Evolutionary conservation across 768 basidiomycete species (phyloP), one percentile per base, ranked within the genome.

Genomic region (Dentipellis sp.): DNA sequence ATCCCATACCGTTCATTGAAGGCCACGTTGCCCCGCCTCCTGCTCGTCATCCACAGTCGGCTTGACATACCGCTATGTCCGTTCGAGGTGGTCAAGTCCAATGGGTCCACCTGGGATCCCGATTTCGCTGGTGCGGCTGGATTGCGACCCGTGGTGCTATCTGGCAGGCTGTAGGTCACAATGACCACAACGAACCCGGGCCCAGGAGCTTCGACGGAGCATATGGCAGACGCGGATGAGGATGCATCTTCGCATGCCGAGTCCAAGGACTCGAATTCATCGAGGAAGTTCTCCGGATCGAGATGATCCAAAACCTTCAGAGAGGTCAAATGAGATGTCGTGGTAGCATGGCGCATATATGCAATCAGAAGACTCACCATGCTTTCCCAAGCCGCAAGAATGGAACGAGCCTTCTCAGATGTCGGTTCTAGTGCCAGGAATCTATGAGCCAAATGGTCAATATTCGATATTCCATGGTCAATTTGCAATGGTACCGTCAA

Each of bases 101-200:
- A 29, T 29, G 29, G 29, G 29, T 82, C 75, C n/a, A 87, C 68
- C 76, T 1, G 82, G 82, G 58, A 80, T 81, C 21, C 64, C 65
- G n/a, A 67, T 69, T 61, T 78, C 78, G 4, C 84, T 84, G n/a
- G 71, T 66, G 14, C 75, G 78, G 0, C 81, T 82, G 11, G 78
- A 82, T 10, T 78, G 57, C 23, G 66, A 66, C 29, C 66, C 19
- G 64, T 66, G 7, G 69, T 64, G 50, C 74, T 74, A 0, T 67
- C 54, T 36, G 74, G 62, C 3, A 77, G 75, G 22, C 66, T 56
- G 52, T 73, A 67, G 5, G 71, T 78, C 35, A 91, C 70, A 74
- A 88, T 88, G 57, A 91, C 85, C 46, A 91, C 73, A 0, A 87
- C 88, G 56, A 86, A 81, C 29, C 80, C 79, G 0, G 91, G 89